Evolutionary conservation across 192 early-diverging fungal species (phyloP), one percentile per base, ranked within the genome.

Genomic region (Cladochytrium replicatum): DNA sequence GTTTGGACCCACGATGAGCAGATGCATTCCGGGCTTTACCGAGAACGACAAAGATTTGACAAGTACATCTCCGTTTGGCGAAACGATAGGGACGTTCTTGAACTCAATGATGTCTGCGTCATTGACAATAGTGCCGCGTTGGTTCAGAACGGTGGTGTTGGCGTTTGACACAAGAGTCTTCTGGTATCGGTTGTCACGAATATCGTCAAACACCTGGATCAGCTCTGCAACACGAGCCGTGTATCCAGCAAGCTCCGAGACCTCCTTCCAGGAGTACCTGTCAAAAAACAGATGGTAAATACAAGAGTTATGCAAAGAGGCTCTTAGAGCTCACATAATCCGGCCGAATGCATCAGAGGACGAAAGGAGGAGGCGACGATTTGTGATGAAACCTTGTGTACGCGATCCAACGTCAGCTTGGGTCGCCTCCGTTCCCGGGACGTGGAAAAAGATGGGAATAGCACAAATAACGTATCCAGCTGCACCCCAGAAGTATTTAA

Each of bases 401-500:
- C 69, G 32, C 17, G 50, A 42, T 19, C 50, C 34, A 37, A 37
- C 13, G 13, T 13, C 17, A 37, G 13, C 34, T 26, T 28, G 38
- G 22, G 23, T 30, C 4, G 22, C 57, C 43, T 24, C 32, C 26
- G 54, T 6, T n/a, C 37, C 15, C 13, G n/a, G 25, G 22, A 45
- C 63, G 27, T 64, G 58, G 50, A 76, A 75, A 62, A 95, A 94
- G 9, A 91, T 89, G 1, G 93, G 93, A 6, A 85, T 82, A 0
- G 87, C 81, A 53, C 89, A 93, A 11, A 94, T 69, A 6, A 83
- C 65, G 43, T 92, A 68, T 29, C 92, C 92, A 47, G 82, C 80
- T 1, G 91, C 92, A 52, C 91, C 88, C 93, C 93, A 97, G 47
- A 91, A 87, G 68, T 98, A 98, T 63, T 98, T 98, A 67, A 98